Evolutionary conservation across 257 asterid species (phyloP).

Genomic region (Fraxinus americana): DNA sequence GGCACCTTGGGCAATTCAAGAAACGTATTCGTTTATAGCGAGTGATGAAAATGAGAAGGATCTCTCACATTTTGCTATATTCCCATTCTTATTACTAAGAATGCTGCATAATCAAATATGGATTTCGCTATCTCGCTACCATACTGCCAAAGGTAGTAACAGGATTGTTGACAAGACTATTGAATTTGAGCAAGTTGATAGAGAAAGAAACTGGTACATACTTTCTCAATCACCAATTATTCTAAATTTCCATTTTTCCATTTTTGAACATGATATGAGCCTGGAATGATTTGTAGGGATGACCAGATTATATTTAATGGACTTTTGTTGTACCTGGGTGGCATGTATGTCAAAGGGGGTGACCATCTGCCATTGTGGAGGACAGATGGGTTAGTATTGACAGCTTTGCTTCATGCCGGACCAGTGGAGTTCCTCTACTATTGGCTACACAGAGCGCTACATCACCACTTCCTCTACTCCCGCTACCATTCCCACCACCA

Average conservation of each 20-base stretch:
- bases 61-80: neutral
- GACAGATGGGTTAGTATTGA: constrained; percentile 15
- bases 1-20: neutral
- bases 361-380: constrained; percentile 18
- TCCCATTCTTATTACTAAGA: neutral
- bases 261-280: no score
- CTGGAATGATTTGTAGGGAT: constrained; percentile 16
- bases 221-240: no score
- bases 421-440: constrained; percentile 22
- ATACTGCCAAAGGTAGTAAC: neutral
- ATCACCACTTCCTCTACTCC: constrained; percentile 24
- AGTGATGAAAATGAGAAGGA: neutral
- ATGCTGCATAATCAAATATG: neutral
- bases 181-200: constrained; percentile 6
- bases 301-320: constrained; percentile 23
- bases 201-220: neutral
- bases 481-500: constrained; percentile 26
- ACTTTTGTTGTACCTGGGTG: constrained; percentile 8
- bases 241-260: no score
- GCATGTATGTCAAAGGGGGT: neutral
- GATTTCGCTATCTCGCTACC: neutral
- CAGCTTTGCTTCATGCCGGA: constrained; percentile 20
- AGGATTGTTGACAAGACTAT: constrained; percentile 1
- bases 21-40: neutral
- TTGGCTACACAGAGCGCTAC: constrained; percentile 9